A percentile compares a stretch with the other conserved stretches of the same genome.
Evolutionary conservation across 2,329 filamentous ascomycete species (phyloP).

Genomic region (Monilinia fructigena): DNA sequence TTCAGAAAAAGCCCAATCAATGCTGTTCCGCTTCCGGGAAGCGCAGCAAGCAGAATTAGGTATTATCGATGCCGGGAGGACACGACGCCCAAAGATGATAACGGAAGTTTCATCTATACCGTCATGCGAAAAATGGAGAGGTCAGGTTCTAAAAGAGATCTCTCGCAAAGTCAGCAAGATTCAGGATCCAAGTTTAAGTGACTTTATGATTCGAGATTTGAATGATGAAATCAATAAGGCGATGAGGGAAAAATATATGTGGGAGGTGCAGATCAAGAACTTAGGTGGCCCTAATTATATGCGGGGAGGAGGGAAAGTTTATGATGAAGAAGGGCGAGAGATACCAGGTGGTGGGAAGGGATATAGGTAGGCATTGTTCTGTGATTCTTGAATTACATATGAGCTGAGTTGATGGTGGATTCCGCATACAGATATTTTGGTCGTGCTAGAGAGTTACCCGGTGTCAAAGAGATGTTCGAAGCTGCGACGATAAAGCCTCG

Average conservation of each 20-base stretch:
- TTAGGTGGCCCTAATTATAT: slow-evolving; percentile 91
- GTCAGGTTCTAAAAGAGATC: slow-evolving; percentile 95
- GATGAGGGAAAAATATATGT: slow-evolving; percentile 98
- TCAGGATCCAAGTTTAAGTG: slow-evolving; percentile 85
- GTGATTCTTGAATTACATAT: background rate
- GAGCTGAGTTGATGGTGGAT: slow-evolving; percentile 21
- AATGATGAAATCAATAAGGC: slow-evolving; percentile 99
- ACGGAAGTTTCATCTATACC: slow-evolving; percentile 82
- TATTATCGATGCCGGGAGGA: slow-evolving; percentile 89
- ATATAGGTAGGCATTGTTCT: slow-evolving; percentile 73
- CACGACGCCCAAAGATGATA: slow-evolving; percentile 87
- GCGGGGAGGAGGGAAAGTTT: slow-evolving; percentile 51
- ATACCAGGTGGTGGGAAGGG: slow-evolving; percentile 74
- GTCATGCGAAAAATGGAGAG: slow-evolving; percentile 94
- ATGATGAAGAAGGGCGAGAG: slow-evolving; percentile 55
- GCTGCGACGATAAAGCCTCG: slow-evolving; percentile 61
- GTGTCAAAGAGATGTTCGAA: slow-evolving; percentile 95
- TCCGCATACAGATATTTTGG: slow-evolving; percentile 81
- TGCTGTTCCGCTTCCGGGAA: slow-evolving; percentile 99
- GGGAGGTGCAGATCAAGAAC: slow-evolving; percentile 95
- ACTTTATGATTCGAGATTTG: slow-evolving; percentile 95
- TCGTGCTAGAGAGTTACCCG: slow-evolving; percentile 81
- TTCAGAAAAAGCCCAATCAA: slow-evolving; percentile 97
- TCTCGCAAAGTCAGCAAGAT: slow-evolving; percentile 95
- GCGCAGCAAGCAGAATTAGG: slow-evolving; percentile 94